phyloP scores from a whole-genome alignment of 139 green algal species.

The Cymbomonas tetramitiformis region DNA sequence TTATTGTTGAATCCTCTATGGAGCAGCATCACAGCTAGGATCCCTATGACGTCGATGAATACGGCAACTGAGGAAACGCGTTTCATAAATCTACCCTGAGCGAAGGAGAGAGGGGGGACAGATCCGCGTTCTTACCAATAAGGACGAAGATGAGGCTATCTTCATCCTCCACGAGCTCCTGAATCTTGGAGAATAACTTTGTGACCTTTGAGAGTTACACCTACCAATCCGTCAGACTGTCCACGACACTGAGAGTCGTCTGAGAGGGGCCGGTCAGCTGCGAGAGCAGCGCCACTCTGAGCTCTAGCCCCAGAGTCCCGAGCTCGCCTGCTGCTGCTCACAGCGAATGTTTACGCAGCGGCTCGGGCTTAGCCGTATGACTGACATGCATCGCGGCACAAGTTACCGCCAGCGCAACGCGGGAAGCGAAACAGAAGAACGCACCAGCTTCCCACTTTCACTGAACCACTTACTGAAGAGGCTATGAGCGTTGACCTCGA shows the following conservation, averaged over 20 bases:
- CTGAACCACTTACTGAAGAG: constrained; percentile 91
- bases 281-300: too few species aligned
- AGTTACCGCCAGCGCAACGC: neutral
- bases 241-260: too few species aligned
- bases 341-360: too few species aligned
- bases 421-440: too few species aligned
- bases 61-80: too few species aligned
- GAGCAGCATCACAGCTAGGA: too few species aligned
- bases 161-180: constrained; percentile 68
- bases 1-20: too few species aligned
- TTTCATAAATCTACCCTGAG: constrained; percentile 3
- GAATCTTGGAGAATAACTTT: constrained; percentile 68
- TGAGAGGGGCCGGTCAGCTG: too few species aligned
- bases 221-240: neutral
- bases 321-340: neutral
- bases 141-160: constrained; percentile 84
- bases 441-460: constrained; percentile 72
- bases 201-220: constrained; percentile 23
- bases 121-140: constrained; percentile 42
- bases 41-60: too few species aligned
- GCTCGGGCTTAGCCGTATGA: too few species aligned
- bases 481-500: constrained; percentile 91
- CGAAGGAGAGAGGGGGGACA: neutral
- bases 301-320: too few species aligned
- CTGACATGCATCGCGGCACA: neutral